These are phyloP conservation scores for Fusarium torreyae DNA, from an alignment of 2,329 filamentous ascomycete genomes.

Conservation along the genomic window DNA sequence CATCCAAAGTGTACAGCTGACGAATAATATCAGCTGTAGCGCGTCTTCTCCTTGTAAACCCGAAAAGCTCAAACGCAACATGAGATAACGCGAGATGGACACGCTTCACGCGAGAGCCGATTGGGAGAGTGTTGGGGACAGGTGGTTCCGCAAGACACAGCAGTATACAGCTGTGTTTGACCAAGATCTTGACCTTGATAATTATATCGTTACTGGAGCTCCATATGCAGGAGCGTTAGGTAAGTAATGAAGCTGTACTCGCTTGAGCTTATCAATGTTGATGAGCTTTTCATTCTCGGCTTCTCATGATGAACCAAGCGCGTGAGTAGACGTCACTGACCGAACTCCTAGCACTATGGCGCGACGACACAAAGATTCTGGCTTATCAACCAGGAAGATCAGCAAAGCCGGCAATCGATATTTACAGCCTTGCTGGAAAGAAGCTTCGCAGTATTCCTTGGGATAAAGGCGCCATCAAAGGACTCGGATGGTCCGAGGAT, in stretches of 20 bases:
- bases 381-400: slow-evolving; percentile 80
- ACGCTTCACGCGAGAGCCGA: slow-evolving; percentile 80
- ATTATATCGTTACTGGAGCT: slow-evolving; percentile 91
- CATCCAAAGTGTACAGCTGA: slow-evolving; percentile 25
- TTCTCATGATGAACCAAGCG: slow-evolving; percentile 23
- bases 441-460: slow-evolving; percentile 88
- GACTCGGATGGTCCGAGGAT: slow-evolving; percentile 96
- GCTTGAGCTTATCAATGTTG: not conserved
- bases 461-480: slow-evolving; percentile 90
- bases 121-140: slow-evolving; percentile 94
- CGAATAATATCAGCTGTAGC: slow-evolving; percentile 18
- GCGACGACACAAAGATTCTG: slow-evolving; percentile 88
- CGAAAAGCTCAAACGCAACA: slow-evolving; percentile 39
- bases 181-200: slow-evolving; percentile 92
- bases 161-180: slow-evolving; percentile 96
- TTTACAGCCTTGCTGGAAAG: slow-evolving; percentile 94
- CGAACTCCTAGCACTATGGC: slow-evolving; percentile 79
- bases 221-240: slow-evolving; percentile 94
- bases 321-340: slow-evolving; percentile 21
- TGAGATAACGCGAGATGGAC: slow-evolving; percentile 65
- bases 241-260: slow-evolving; percentile 61
- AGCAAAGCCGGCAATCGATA: slow-evolving; percentile 87
- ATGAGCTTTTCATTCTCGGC: slow-evolving; percentile 4
- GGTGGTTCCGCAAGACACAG: slow-evolving; percentile 95
- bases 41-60: slow-evolving; percentile 4